These are phyloP conservation scores for Cajanus cajan DNA, from an alignment of 306 rosid genomes.

Conservation along the genomic window DNA sequence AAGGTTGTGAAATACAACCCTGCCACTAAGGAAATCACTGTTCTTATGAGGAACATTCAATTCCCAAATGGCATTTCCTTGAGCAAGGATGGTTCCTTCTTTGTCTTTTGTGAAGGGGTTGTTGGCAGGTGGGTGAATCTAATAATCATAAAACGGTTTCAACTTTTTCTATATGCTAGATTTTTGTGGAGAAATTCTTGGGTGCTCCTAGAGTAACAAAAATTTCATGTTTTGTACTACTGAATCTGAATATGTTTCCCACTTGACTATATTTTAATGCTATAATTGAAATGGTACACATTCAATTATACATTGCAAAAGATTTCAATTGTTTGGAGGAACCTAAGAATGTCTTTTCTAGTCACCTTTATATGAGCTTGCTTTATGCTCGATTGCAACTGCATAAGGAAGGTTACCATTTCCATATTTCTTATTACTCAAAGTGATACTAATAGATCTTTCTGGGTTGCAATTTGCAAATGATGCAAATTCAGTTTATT, in stretches of 20 bases:
- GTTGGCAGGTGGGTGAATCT: constrained; percentile 87
- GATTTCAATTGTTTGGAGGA: background rate
- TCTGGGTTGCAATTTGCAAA: background rate
- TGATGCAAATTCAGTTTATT: background rate
- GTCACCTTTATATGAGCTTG: constrained; percentile 4
- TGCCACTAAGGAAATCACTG: constrained; percentile 69
- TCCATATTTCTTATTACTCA: background rate
- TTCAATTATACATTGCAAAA: background rate
- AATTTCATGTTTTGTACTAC: background rate
- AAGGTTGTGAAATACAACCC: constrained; percentile 80
- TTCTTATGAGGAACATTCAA: constrained; percentile 69
- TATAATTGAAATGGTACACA: background rate
- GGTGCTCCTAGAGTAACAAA: background rate
- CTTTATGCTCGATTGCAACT: background rate
- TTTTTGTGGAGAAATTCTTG: background rate
- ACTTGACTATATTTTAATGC: background rate
- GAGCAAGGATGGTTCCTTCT: constrained; percentile 90
- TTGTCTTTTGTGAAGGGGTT: constrained; percentile 66
- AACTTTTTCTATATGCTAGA: background rate
- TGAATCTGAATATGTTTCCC: background rate
- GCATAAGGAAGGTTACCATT: background rate
- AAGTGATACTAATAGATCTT: background rate
- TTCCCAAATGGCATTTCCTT: constrained; percentile 91
- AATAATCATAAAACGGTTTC: background rate
- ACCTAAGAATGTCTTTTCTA: background rate